Base-by-base conservation (phyloP, 2,329 filamentous ascomycete species). In the Dothideomycetidae sp. region DNA sequence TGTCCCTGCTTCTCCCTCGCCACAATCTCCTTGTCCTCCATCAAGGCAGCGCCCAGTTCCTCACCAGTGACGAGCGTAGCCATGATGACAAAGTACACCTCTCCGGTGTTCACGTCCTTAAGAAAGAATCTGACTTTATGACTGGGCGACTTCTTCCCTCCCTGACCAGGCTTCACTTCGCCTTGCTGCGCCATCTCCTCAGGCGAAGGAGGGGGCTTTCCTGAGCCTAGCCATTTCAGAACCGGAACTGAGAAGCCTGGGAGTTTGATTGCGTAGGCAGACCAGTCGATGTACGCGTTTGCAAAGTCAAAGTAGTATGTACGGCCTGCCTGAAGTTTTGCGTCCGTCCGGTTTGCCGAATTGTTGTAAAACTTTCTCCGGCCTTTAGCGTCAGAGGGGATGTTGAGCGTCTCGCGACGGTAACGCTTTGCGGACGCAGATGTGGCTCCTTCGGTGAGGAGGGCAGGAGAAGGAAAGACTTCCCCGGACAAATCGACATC, bases 211-310 rank as follows among this genome's bases (percentile, higher is more conserved):
- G 34, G 34, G 14, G 34, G 34, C 32, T 59, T 65, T 50, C 64
- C 63, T 32, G 63, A 56, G 42, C 63, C 63, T 29, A 66, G 56
- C 39, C 65, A 66, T 45, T 56, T 59, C 30, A 61, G 55, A 3
- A 66, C 60, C 10, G 54, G 55, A 16, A 66, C 54, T 2, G 53
- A 58, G 36, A 66, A 63, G 0, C 63, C 63, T 0, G 63, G 63
- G 11, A 67, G 43, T 37, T 61, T 58, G 3, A 67, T 42, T 3
- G 56, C 50, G 41, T 63, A 64, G 31, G 63, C 62, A 1, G 58
- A 56, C 46, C 65, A 67, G 42, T 66, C 63, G 4, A 67, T 46
- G 46, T 66, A 63, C 14, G 61, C 60, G 37, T 67, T 67, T 51
- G 61, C 64, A 41, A 67, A 66, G 39, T 67, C 63, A 1, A 50